Base-by-base conservation (phyloP, 2,329 filamentous ascomycete genomes). In the Penicillium sp. region DNA sequence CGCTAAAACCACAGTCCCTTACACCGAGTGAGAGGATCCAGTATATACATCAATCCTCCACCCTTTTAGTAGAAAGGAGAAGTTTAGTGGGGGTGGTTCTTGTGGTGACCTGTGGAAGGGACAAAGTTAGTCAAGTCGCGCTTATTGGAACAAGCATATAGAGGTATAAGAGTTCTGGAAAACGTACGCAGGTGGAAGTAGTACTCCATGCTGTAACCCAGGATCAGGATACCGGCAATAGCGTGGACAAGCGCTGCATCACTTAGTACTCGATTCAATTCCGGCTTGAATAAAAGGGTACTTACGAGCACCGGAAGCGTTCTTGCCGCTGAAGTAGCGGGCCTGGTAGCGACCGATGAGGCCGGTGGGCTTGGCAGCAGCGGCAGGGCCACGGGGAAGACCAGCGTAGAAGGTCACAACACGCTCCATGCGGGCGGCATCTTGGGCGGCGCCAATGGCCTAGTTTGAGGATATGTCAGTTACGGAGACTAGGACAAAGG, bases 401-500 rank as follows among this genome's bases (percentile, higher is more conserved):
- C 92, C 95, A 80, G 95, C 89, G 83, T 99, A 99, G 83, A 99
- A 97, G 79, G 82, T 89, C 75, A 97, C 92, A 65, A 99, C 90
- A 68, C 91, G 88, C 75, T 95, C 88, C 93, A 99, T 97, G 73
- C 92, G 89, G 70, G 90, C 83, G 71, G 93, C 93, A 84, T 97
- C 92, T 71, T 91, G 89, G 64, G 91, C 90, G 71, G 88, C 87
- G 69, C 93, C 92, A 71, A 99, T 90, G 65, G 88, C 91, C 93
- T 97, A 72, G 5, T 43, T 61, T 97, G 72, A 12, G 41, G 61
- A 42, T 48, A 48, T 59, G 63, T 78, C 63, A 79, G 64, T 61
- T 51, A 53, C 46, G 19, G 43, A 19, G 39, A 28, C 29, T 19
- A 41, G 13, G 22, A 43, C 25, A 46, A 27, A 25, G 37, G 11